phyloP scores from a whole-genome alignment of 352 stramenopile genomes.

The Phytophthora syringae region DNA sequence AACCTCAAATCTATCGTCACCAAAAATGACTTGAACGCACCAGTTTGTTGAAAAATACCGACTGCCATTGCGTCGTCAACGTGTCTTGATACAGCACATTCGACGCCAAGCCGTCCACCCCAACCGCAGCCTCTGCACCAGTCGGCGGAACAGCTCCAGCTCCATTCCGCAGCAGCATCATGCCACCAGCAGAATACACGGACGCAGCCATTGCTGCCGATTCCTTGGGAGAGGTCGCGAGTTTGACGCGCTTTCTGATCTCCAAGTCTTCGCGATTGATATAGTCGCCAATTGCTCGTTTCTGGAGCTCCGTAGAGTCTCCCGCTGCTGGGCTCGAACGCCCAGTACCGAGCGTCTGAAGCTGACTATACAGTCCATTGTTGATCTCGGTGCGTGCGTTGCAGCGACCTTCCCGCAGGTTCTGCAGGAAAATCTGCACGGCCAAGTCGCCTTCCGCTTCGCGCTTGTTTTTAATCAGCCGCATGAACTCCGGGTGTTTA shows the following conservation, averaged over 20 bases:
- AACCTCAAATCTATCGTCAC: background rate
- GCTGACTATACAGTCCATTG: slow-evolving; percentile 60
- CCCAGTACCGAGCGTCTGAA: slow-evolving; percentile 31
- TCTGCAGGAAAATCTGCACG: slow-evolving; percentile 81
- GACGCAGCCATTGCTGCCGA: slow-evolving; percentile 10
- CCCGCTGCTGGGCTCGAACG: slow-evolving; percentile 10
- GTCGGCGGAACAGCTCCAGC: slow-evolving; percentile 2
- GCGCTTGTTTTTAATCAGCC: slow-evolving; percentile 80
- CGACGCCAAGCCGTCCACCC: slow-evolving; percentile 18
- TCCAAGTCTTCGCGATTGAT: slow-evolving; percentile 31
- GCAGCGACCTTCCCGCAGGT: slow-evolving; percentile 72
- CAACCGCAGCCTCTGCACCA: background rate
- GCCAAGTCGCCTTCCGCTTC: slow-evolving; percentile 71
- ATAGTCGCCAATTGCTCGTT: slow-evolving; percentile 43
- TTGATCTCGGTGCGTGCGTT: slow-evolving; percentile 77
- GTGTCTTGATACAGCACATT: slow-evolving; percentile 36
- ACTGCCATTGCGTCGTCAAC: slow-evolving; percentile 41
- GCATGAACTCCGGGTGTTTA: slow-evolving; percentile 85
- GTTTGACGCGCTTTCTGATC: slow-evolving; percentile 35
- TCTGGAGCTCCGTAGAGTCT: slow-evolving; percentile 27
- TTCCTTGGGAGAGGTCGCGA: slow-evolving; percentile 14
- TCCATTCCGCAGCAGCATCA: slow-evolving; percentile 18
- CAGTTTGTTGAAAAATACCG: slow-evolving; percentile 61
- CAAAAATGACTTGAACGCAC: slow-evolving; percentile 26
- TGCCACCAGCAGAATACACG: slow-evolving; percentile 31